Evolutionary conservation across 805 yeast genomes (phyloP).

Genomic region (Yarrowia keelungensis): DNA sequence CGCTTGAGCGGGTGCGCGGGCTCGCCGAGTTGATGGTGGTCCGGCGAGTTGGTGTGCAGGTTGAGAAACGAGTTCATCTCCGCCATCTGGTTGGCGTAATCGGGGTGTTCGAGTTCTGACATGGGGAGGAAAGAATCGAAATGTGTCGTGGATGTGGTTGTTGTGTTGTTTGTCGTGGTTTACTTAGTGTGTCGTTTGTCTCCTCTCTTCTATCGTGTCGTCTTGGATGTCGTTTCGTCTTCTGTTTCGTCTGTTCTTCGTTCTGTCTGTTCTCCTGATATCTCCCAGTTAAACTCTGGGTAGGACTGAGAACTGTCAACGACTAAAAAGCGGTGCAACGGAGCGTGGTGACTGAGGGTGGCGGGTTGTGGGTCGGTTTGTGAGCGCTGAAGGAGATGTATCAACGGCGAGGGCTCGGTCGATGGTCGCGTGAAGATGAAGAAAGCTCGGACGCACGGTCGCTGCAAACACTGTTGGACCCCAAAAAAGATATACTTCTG

Average conservation of each 20-base stretch:
- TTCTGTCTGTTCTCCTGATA: too few relatives aligned
- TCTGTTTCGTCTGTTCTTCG: too few relatives aligned
- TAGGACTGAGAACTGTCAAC: too few relatives aligned
- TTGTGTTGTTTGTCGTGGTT: not conserved
- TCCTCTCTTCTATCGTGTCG: not conserved
- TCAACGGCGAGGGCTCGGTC: not conserved
- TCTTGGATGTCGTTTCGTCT: too few relatives aligned
- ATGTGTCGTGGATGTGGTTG: not conserved
- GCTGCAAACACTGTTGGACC: constrained; percentile 11
- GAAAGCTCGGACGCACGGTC: constrained; percentile 10
- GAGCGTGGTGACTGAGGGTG: too few relatives aligned
- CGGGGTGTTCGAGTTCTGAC: constrained; percentile 34
- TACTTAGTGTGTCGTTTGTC: not conserved
- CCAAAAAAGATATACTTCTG: constrained; percentile 1
- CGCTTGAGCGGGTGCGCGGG: constrained; percentile 8
- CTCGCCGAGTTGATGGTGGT: constrained; percentile 24
- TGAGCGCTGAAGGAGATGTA: not conserved
- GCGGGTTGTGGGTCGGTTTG: not conserved
- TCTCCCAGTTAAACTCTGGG: too few relatives aligned
- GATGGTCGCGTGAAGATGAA: constrained; percentile 31
- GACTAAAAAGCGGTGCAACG: too few relatives aligned
- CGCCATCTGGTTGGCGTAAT: constrained; percentile 37
- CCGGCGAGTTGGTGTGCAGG: constrained; percentile 35
- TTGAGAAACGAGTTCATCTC: constrained; percentile 38
- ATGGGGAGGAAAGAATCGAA: not conserved